Conservation (phyloP, 768 basidiomycete genomes). For the Chalciporus sphaerocephalus region DNA sequence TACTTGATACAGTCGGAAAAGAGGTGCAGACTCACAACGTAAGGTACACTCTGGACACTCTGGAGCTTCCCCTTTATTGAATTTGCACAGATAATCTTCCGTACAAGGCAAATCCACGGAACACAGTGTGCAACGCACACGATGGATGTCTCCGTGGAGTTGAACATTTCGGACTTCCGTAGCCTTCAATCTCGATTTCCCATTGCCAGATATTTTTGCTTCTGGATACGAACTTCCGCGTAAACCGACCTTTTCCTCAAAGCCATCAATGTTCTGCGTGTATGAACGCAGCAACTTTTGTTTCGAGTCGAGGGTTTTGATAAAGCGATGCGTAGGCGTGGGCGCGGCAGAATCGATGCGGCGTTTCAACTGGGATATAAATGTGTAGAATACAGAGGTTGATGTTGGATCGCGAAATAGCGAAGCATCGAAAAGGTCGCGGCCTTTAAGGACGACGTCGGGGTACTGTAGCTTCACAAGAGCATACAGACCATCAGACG, state of each 20-base stretch:
- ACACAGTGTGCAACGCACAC: conserved; percentile 85
- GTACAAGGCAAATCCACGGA: conserved; percentile 72
- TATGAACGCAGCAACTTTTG: conserved; percentile 85
- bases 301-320: conserved; percentile 78
- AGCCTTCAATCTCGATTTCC: conserved; percentile 61
- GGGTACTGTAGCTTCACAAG: conserved; percentile 86
- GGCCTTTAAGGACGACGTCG: conserved; percentile 80
- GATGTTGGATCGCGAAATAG: conserved; percentile 84
- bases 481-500: conserved; percentile 86
- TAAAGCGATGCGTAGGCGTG: conserved; percentile 83
- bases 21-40: conserved; percentile 58
- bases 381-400: conserved; percentile 88
- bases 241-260: conserved; percentile 81
- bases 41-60: conserved; percentile 82
- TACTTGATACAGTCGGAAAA: conserved; percentile 3
- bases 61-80: conserved; percentile 68
- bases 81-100: conserved; percentile 56
- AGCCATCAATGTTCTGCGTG: conserved; percentile 97
- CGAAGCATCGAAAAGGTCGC: conserved; percentile 92
- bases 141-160: conserved; percentile 90
- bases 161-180: conserved; percentile 86
- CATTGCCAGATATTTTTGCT: conserved; percentile 49
- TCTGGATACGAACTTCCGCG: conserved; percentile 58
- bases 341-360: conserved; percentile 79
- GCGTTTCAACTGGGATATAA: conserved; percentile 85